Percentiles rank a stretch among this genome's conserved stretches.
These are phyloP conservation scores for Nakazawaea ambrosiae DNA, from an alignment of 805 yeast genomes.

Conservation along the genomic window DNA sequence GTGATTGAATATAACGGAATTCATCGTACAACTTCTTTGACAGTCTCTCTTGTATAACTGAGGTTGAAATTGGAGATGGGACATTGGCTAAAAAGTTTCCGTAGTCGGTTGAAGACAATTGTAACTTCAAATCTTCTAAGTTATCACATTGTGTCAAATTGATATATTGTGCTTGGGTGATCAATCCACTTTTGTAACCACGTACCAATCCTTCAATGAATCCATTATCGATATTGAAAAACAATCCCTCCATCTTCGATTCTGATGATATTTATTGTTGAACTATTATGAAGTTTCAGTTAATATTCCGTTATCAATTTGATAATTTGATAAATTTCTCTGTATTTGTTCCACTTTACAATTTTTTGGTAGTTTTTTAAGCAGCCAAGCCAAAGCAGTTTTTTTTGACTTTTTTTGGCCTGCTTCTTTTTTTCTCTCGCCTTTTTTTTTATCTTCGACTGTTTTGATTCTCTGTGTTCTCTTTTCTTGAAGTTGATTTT, in stretches of 20 bases:
- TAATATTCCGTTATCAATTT: too few species aligned
- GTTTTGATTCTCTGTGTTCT: background rate
- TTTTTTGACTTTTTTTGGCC: background rate
- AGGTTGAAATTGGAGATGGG: conserved; percentile 77
- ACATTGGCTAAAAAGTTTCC: conserved; percentile 83
- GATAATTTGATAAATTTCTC: too few species aligned
- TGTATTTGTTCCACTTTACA: too few species aligned
- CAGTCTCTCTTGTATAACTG: conserved; percentile 77
- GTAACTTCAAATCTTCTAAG: conserved; percentile 88
- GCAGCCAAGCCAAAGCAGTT: background rate
- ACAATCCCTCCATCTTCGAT: conserved; percentile 84
- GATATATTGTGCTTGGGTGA: conserved; percentile 73
- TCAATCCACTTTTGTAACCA: conserved; percentile 83
- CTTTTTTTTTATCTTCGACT: background rate
- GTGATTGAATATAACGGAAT: conserved; percentile 78
- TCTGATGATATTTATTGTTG: too few species aligned
- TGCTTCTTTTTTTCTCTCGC: background rate
- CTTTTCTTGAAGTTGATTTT: background rate
- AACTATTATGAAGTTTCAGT: too few species aligned
- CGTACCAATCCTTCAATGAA: conserved; percentile 92
- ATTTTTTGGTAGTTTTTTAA: background rate
- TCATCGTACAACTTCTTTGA: conserved; percentile 70
- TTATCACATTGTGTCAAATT: conserved; percentile 95
- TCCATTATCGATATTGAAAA: conserved; percentile 84
- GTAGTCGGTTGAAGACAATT: conserved; percentile 92